Conservation (phyloP, 108 stramenopile genomes). For the Conticribra weissflogii region DNA sequence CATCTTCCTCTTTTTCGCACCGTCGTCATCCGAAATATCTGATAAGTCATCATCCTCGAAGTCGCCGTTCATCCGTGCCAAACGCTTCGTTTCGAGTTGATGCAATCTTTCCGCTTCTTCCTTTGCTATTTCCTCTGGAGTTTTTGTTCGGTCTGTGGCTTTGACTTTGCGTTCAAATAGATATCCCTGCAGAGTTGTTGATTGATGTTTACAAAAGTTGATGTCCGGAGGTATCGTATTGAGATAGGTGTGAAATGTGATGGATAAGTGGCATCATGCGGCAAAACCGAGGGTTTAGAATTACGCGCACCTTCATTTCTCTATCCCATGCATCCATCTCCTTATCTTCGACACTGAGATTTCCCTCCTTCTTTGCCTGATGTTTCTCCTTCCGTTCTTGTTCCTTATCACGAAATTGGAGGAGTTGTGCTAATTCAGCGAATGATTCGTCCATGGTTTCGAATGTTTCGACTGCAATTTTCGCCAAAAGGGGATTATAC, state of each 20-base stretch:
- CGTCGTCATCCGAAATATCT: conserved; percentile 78
- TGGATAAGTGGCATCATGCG: neutral
- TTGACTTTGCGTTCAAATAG: conserved; percentile 78
- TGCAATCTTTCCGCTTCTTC: conserved; percentile 90
- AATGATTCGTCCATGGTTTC: conserved; percentile 89
- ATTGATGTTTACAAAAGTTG: neutral
- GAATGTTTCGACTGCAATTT: conserved; percentile 59
- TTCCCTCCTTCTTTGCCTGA: conserved; percentile 50
- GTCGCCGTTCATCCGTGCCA: conserved; percentile 93
- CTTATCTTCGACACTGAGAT: conserved; percentile 60
- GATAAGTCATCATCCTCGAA: conserved; percentile 86
- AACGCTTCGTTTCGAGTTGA: conserved; percentile 84
- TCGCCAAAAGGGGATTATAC: neutral
- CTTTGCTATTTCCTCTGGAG: conserved; percentile 93
- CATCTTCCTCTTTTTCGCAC: conserved; percentile 15
- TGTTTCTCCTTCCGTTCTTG: conserved; percentile 46
- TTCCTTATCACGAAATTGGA: conserved; percentile 80
- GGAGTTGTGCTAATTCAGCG: conserved; percentile 74
- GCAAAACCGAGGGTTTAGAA: neutral
- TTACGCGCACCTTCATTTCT: conserved; percentile 60
- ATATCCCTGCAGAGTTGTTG: conserved; percentile 37
- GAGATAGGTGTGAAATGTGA: neutral
- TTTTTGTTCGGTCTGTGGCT: conserved; percentile 95
- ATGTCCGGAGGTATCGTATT: neutral
- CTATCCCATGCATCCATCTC: conserved; percentile 87